Percentiles rank a stretch among this genome's conserved stretches.
phyloP scores from a whole-genome alignment of 106 monocot species.

The Chionographis japonica region DNA sequence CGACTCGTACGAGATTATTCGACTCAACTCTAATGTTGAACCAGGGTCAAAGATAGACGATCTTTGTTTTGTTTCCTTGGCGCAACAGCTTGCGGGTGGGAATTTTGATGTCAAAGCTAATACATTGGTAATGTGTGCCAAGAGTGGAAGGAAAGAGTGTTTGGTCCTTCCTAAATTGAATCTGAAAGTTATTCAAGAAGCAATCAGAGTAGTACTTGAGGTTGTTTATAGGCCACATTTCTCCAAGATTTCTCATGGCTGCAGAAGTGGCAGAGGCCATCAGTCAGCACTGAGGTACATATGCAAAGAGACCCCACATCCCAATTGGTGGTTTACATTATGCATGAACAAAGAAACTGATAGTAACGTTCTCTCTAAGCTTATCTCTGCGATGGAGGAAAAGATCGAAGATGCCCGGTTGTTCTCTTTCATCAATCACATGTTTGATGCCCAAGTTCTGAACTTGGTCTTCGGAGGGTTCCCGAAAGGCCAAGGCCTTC shows the following conservation, averaged over 20 bases:
- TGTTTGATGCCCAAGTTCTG: slow-evolving; percentile 71
- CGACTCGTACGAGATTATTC: slow-evolving; percentile 76
- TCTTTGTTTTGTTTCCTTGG: slow-evolving; percentile 59
- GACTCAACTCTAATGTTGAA: slow-evolving; percentile 69
- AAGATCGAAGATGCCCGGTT: slow-evolving; percentile 55
- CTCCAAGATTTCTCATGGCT: slow-evolving; percentile 92
- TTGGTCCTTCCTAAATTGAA: slow-evolving; percentile 78
- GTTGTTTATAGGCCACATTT: slow-evolving; percentile 82
- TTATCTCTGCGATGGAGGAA: slow-evolving; percentile 61
- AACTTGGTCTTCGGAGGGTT: slow-evolving; percentile 82
- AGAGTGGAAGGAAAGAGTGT: slow-evolving; percentile 20
- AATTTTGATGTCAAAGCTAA: slow-evolving; percentile 50
- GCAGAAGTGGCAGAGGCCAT: slow-evolving; percentile 80
- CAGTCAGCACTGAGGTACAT: slow-evolving; percentile 62
- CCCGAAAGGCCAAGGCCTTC: slow-evolving; percentile 92
- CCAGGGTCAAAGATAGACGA: slow-evolving; percentile 29
- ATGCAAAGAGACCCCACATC: slow-evolving; percentile 30
- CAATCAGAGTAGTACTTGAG: slow-evolving; percentile 73
- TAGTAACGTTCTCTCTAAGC: slow-evolving; percentile 39
- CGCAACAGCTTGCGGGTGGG: slow-evolving; percentile 41
- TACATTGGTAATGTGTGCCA: slow-evolving; percentile 22
- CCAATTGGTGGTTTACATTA: slow-evolving; percentile 83
- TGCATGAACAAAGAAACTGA: slow-evolving; percentile 52
- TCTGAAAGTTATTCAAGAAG: slow-evolving; percentile 71
- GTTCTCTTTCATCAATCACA: slow-evolving; percentile 43